phyloP scores from a whole-genome alignment of 83 land plant species.

The Diphasiastrum complanatum region DNA sequence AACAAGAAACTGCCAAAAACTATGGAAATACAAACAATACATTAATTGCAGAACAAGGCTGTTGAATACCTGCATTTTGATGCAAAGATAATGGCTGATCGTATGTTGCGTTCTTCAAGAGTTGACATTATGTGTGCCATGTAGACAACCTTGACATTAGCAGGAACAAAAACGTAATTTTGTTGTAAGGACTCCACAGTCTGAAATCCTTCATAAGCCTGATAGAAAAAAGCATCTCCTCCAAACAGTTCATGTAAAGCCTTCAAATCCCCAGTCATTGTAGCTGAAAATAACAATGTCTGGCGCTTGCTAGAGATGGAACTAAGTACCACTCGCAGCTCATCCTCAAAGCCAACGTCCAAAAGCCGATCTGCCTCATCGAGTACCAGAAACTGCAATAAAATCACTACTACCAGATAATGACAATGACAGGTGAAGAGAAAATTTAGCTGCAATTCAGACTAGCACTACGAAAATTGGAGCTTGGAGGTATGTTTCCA shows the following conservation, averaged over 20 bases:
- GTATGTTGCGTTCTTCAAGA: constrained; percentile 62
- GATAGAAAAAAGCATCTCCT: constrained; percentile 72
- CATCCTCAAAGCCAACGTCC: constrained; percentile 89
- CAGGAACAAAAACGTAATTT: constrained; percentile 59
- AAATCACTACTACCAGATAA: background rate
- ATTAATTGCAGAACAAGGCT: too few relatives aligned
- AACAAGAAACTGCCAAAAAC: background rate
- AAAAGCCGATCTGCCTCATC: constrained; percentile 97
- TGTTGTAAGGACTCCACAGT: constrained; percentile 86
- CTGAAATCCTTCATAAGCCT: constrained; percentile 85
- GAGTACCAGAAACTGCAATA: constrained; percentile 74
- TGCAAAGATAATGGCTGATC: constrained; percentile 91
- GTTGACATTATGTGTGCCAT: constrained; percentile 54
- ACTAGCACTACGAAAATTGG: too few relatives aligned
- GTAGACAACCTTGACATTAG: constrained; percentile 79
- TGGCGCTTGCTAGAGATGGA: constrained; percentile 66
- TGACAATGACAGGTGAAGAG: too few relatives aligned
- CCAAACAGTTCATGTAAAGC: constrained; percentile 74
- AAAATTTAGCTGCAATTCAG: too few relatives aligned
- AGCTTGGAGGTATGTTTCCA: too few relatives aligned
- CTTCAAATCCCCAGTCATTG: constrained; percentile 74
- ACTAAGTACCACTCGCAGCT: constrained; percentile 53
- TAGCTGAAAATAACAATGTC: constrained; percentile 90
- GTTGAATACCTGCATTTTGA: constrained; percentile 73
- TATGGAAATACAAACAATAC: constrained; percentile 2